Evolutionary conservation across 2,329 filamentous ascomycete species (phyloP).

Genomic region (Fusarium buharicum): DNA sequence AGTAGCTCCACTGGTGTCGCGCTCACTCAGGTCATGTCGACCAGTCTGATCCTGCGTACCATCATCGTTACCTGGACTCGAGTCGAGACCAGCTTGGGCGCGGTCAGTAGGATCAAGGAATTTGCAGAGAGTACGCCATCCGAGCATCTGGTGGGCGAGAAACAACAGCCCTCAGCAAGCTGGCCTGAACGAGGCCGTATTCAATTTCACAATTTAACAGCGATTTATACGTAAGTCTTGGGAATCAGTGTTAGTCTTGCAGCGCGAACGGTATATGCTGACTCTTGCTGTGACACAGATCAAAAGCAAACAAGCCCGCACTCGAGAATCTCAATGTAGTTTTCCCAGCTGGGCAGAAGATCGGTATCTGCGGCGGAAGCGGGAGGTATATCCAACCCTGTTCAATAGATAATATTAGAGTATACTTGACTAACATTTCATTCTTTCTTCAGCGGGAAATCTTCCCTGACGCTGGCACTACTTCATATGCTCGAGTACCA

Average conservation of each 20-base stretch:
- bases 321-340: too few species aligned
- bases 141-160: not conserved
- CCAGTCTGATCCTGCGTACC: not conserved
- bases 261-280: too few species aligned
- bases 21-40: not conserved
- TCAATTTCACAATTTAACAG: slow-evolving; percentile 13
- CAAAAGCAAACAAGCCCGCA: not conserved
- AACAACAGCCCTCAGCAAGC: too few species aligned
- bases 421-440: too few species aligned
- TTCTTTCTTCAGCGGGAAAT: not conserved
- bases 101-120: not conserved
- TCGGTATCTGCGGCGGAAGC: slow-evolving; percentile 1
- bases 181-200: slow-evolving; percentile 21
- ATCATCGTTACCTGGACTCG: not conserved
- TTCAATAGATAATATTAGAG: too few species aligned
- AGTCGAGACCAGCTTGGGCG: not conserved
- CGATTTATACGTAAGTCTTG: slow-evolving; percentile 16
- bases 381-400: slow-evolving; percentile 4
- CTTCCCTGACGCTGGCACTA: not conserved
- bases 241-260: too few species aligned
- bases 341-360: too few species aligned
- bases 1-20: not conserved
- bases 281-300: too few species aligned
- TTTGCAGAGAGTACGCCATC: not conserved
- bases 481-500: not conserved